Percentiles rank a stretch among this genome's conserved stretches.
These are phyloP conservation scores for Alternaria gaisen DNA, from an alignment of 2,329 filamentous ascomycete species.

Conservation along the genomic window DNA sequence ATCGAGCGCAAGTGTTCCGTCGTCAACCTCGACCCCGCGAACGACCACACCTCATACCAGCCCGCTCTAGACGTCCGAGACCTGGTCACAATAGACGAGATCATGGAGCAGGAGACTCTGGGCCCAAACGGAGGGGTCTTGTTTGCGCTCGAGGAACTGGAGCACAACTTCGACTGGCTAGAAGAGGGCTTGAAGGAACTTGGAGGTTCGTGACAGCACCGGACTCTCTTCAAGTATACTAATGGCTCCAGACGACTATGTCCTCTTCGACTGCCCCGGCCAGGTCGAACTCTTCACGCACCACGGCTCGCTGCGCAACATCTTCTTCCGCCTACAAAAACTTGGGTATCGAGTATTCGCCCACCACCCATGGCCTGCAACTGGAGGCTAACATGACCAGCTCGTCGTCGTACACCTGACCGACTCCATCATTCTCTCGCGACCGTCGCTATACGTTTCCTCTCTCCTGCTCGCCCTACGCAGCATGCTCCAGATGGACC, in stretches of 20 bases:
- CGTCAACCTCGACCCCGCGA: slow-evolving; percentile 96
- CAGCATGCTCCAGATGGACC: slow-evolving; percentile 98
- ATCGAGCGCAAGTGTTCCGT: slow-evolving; percentile 95
- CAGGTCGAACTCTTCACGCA: slow-evolving; percentile 98
- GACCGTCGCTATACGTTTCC: slow-evolving; percentile 93
- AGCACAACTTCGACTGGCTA: slow-evolving; percentile 93
- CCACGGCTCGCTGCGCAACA: slow-evolving; percentile 88
- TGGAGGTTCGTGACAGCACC: slow-evolving; percentile 57
- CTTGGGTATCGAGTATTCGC: slow-evolving; percentile 83
- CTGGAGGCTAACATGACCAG: slow-evolving; percentile 60
- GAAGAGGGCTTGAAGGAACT: slow-evolving; percentile 80
- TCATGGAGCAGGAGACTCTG: slow-evolving; percentile 90
- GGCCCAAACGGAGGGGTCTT: slow-evolving; percentile 93
- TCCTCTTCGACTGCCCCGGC: slow-evolving; percentile 95
- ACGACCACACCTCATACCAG: slow-evolving; percentile 89
- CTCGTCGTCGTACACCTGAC: slow-evolving; percentile 92
- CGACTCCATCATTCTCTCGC: slow-evolving; percentile 91
- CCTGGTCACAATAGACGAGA: slow-evolving; percentile 88
- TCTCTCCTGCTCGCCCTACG: slow-evolving; percentile 91
- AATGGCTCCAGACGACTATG: slow-evolving; percentile 74
- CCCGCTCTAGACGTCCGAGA: slow-evolving; percentile 90
- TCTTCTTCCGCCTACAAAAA: slow-evolving; percentile 91
- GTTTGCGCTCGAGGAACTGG: slow-evolving; percentile 93
- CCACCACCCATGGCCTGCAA: slow-evolving; percentile 31
- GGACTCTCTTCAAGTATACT: slow-evolving; percentile 13